A percentile compares a stretch with the other conserved stretches of the same genome.
Evolutionary conservation across 1,139 yeast genomes (phyloP).

Genomic region (Suhomyces taliae): DNA sequence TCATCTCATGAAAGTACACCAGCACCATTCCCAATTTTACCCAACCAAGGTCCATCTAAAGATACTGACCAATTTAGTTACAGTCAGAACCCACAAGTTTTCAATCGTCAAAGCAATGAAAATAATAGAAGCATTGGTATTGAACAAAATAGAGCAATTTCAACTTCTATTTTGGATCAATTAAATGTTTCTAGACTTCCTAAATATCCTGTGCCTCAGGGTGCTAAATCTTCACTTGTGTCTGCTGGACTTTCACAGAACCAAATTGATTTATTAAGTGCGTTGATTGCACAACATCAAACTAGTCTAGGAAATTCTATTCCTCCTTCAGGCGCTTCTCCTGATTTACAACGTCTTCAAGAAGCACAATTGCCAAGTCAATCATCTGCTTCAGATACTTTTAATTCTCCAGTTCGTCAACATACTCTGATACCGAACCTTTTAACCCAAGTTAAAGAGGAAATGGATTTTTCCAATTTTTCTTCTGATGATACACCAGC

Average conservation of each 20-base stretch:
- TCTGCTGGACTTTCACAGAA: slow-evolving; percentile 65
- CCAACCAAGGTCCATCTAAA: neutral
- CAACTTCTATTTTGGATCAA: slow-evolving; percentile 11
- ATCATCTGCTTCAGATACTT: slow-evolving; percentile 7
- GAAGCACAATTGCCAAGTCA: slow-evolving; percentile 17
- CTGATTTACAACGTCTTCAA: slow-evolving; percentile 4
- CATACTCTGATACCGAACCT: slow-evolving; percentile 18
- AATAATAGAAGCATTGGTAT: neutral
- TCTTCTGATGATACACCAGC: slow-evolving; percentile 3
- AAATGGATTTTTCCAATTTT: slow-evolving; percentile 4
- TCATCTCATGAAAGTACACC: slow-evolving; percentile 8
- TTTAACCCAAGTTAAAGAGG: neutral
- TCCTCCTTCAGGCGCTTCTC: slow-evolving; percentile 9
- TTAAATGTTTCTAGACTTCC: slow-evolving; percentile 41
- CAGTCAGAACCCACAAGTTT: neutral
- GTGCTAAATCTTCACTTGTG: slow-evolving; percentile 61
- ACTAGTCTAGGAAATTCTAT: slow-evolving; percentile 27
- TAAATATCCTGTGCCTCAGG: slow-evolving; percentile 68
- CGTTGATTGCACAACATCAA: slow-evolving; percentile 71
- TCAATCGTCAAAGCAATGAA: neutral
- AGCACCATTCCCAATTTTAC: slow-evolving; percentile 2
- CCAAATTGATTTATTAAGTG: slow-evolving; percentile 71
- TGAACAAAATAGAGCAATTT: neutral
- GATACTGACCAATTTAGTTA: neutral
- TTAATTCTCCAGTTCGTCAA: slow-evolving; percentile 25